Evolutionary conservation across 305 asterid genomes (phyloP).

Genomic region (Stenogyne calaminthoides): DNA sequence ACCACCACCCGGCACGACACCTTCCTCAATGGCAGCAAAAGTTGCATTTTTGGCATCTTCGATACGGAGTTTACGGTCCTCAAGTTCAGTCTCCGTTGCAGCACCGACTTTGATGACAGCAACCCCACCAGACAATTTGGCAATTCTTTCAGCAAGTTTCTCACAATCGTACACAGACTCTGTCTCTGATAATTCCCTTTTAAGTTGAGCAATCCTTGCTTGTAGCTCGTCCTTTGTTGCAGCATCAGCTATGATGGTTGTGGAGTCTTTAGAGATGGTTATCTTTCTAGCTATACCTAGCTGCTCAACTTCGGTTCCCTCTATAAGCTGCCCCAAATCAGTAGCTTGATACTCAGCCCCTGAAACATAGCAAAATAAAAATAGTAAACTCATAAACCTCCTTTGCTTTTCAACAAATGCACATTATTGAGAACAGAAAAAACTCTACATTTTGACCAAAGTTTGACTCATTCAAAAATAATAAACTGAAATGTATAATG

Average conservation of each 20-base stretch:
- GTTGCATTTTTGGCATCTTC: constrained; percentile 99
- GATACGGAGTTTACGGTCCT: constrained; percentile 89
- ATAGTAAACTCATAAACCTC: background rate
- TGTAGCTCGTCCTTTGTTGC: constrained; percentile 97
- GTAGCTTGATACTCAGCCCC: constrained; percentile 94
- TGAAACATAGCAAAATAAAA: constrained; percentile 29
- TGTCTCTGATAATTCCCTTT: constrained; percentile 78
- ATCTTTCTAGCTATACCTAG: constrained; percentile 92
- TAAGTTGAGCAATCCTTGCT: constrained; percentile 86
- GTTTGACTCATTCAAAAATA: no score
- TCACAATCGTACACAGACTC: constrained; percentile 87
- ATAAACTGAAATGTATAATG: no score
- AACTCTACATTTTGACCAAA: no score
- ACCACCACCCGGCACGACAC: constrained; percentile 98
- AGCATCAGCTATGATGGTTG: constrained; percentile 92
- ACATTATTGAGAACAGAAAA: background rate
- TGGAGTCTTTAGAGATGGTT: constrained; percentile 76
- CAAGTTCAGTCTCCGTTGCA: constrained; percentile 92
- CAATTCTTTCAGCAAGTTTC: constrained; percentile 95
- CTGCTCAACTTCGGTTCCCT: constrained; percentile 70
- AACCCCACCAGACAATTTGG: constrained; percentile 90
- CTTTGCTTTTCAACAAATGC: background rate
- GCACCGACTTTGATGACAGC: constrained; percentile 97
- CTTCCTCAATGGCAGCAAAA: constrained; percentile 99
- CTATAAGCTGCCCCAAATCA: constrained; percentile 80